These are phyloP conservation scores for Tuber borchii DNA, from an alignment of 495 filamentous ascomycete genomes.

Conservation along the genomic window DNA sequence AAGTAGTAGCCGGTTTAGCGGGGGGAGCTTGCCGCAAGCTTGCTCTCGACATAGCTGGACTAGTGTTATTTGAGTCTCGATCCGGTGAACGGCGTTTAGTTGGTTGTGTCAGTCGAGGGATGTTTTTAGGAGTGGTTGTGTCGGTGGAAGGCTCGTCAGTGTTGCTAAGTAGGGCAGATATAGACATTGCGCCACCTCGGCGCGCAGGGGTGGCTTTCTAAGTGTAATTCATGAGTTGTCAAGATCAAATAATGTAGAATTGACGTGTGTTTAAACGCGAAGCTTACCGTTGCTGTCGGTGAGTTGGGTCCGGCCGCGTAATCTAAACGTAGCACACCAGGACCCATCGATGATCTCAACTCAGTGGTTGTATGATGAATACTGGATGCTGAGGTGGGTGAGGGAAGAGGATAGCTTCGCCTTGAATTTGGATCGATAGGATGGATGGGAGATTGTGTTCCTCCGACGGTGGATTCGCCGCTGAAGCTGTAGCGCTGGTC, in stretches of 20 bases:
- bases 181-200: constrained; percentile 42
- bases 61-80: constrained; percentile 25
- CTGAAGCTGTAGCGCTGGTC: constrained; percentile 35
- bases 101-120: constrained; percentile 18
- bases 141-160: constrained; percentile 35
- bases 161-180: constrained; percentile 42
- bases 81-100: constrained; percentile 23
- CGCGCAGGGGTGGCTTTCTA: constrained; percentile 37
- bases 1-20: constrained; percentile 13
- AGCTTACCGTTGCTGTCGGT: constrained; percentile 34
- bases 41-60: constrained; percentile 25
- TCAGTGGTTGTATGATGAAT: constrained; percentile 6
- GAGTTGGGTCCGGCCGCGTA: constrained; percentile 36
- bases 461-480: constrained; percentile 26
- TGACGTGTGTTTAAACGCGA: constrained; percentile 2
- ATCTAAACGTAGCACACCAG: constrained; percentile 34
- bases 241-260: constrained; percentile 25
- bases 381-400: constrained; percentile 25
- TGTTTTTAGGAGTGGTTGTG: constrained; percentile 23
- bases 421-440: constrained; percentile 34
- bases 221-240: constrained; percentile 34
- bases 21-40: constrained; percentile 20
- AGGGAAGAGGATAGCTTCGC: constrained; percentile 36
- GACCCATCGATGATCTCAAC: constrained; percentile 34
- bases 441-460: constrained; percentile 33